phyloP scores from a whole-genome alignment of 768 basidiomycete species.

The Calocera cornea region DNA sequence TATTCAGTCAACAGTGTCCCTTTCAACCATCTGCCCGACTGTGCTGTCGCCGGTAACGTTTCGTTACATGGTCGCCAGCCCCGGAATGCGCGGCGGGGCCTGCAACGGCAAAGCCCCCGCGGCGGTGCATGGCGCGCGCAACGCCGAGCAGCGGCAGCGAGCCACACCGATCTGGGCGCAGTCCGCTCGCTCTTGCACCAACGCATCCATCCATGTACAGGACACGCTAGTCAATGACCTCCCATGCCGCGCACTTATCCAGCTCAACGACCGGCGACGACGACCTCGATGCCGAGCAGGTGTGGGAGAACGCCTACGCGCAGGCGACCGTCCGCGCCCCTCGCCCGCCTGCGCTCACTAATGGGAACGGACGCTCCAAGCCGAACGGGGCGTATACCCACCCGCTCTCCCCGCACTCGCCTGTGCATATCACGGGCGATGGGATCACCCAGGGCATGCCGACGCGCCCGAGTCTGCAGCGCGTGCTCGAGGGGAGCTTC shows the following conservation, averaged over 20 bases:
- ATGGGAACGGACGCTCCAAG: background rate
- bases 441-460: background rate
- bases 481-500: slow-evolving; percentile 8
- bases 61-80: no score
- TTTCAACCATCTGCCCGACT: no score
- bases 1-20: no score
- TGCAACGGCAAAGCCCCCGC: no score
- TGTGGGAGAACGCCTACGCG: background rate
- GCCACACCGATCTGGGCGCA: no score
- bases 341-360: background rate
- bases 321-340: background rate
- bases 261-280: background rate
- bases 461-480: slow-evolving; percentile 11
- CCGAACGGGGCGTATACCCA: background rate
- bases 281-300: background rate
- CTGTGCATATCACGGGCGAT: background rate
- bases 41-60: no score
- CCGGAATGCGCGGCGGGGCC: no score
- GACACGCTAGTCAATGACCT: slow-evolving; percentile 1
- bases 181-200: no score
- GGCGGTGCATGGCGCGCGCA: no score
- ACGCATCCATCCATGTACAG: background rate
- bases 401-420: background rate
- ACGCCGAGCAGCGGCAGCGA: no score
- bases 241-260: background rate